Conservation (phyloP, 768 basidiomycete genomes). For the Trametes sanguinea region DNA sequence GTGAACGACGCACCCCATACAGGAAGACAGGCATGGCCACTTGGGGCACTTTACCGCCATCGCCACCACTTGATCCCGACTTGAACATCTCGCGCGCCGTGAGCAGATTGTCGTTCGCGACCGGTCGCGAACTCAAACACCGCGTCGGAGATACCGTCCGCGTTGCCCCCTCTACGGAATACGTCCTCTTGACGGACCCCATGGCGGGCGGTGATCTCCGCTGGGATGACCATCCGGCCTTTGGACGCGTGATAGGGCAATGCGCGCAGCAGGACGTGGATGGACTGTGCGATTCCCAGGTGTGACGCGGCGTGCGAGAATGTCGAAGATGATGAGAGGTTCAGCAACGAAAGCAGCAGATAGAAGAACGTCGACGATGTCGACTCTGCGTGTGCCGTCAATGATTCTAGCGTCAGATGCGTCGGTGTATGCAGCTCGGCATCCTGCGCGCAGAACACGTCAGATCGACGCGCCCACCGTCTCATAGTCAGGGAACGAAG, state of each 20-base stretch:
- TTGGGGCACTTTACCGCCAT: constrained; percentile 51
- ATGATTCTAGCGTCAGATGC: constrained; percentile 65
- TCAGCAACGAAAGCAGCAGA: constrained; percentile 67
- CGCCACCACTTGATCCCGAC: constrained; percentile 40
- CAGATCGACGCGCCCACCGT: constrained; percentile 15
- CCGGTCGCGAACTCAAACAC: constrained; percentile 81
- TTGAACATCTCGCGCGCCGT: constrained; percentile 74
- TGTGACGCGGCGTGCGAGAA: constrained; percentile 82
- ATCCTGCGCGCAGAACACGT: constrained; percentile 26
- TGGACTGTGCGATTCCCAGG: constrained; percentile 72
- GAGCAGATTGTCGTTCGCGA: constrained; percentile 77
- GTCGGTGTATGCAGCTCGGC: constrained; percentile 54
- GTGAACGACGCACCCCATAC: constrained; percentile 56
- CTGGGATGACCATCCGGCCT: constrained; percentile 74
- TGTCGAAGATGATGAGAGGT: constrained; percentile 50
- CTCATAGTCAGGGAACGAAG: constrained; percentile 5
- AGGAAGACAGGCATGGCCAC: constrained; percentile 73
- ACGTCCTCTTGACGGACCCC: constrained; percentile 81
- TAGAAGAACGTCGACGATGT: constrained; percentile 81
- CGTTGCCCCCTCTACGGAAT: constrained; percentile 54
- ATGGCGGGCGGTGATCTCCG: constrained; percentile 78
- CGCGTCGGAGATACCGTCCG: constrained; percentile 70
- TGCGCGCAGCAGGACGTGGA: constrained; percentile 71
- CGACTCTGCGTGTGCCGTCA: constrained; percentile 75
- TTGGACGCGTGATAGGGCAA: constrained; percentile 76